Conservation (phyloP, 2,329 filamentous ascomycete species). For the Coleophoma cylindrospora region DNA sequence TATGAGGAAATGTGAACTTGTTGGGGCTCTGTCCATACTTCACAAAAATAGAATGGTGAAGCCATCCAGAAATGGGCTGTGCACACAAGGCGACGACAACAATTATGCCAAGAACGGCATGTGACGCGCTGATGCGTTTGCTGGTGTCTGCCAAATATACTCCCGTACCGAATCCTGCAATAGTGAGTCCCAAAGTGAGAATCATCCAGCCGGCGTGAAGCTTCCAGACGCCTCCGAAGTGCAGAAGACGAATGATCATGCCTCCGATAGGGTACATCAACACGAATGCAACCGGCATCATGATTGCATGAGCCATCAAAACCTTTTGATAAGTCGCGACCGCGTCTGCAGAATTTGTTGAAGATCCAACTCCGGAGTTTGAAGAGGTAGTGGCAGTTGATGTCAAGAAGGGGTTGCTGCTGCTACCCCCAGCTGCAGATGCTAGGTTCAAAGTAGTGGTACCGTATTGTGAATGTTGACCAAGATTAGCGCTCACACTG, state of each 20-base stretch:
- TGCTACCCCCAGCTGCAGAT: constrained; percentile 41
- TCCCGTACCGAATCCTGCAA: constrained; percentile 55
- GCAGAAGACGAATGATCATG: constrained; percentile 55
- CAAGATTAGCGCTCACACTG: constrained; percentile 34
- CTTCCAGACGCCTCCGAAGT: constrained; percentile 32
- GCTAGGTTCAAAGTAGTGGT: constrained; percentile 41
- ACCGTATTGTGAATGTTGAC: constrained; percentile 36
- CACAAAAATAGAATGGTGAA: constrained; percentile 52
- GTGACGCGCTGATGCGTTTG: constrained; percentile 21
- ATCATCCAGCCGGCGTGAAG: constrained; percentile 53
- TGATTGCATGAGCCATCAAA: constrained; percentile 43
- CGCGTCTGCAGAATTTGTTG: neutral
- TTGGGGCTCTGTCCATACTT: constrained; percentile 31
- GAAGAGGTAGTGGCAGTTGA: constrained; percentile 2
- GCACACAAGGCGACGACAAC: constrained; percentile 47
- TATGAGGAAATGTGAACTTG: constrained; percentile 46
- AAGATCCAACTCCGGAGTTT: neutral
- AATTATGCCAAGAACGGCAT: constrained; percentile 51
- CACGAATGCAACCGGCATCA: constrained; percentile 54
- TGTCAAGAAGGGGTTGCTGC: constrained; percentile 17
- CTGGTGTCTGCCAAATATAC: constrained; percentile 31
- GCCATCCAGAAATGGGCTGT: constrained; percentile 51
- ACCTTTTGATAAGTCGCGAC: constrained; percentile 3
- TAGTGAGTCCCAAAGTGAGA: constrained; percentile 50
- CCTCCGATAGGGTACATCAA: constrained; percentile 56